Base-by-base conservation (phyloP, 352 stramenopile species). In the Pythium sukuiense region DNA sequence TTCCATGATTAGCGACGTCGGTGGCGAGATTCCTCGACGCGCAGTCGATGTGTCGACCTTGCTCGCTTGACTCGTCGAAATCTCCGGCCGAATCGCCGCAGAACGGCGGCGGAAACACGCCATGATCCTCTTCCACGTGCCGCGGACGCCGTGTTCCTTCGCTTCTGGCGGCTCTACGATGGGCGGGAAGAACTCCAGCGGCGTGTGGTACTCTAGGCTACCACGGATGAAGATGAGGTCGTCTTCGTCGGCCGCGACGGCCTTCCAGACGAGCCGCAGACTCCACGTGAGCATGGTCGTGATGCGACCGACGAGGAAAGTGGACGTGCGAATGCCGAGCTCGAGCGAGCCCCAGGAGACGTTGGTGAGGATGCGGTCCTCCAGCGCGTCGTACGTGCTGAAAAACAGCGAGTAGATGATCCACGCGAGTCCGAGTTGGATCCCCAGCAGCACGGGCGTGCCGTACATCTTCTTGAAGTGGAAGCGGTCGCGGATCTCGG, bases 361-460 rank as follows among this genome's bases (percentile, higher is more conserved):
- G 7, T 33, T 37, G 8, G 61, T 2, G 11, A 70, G 24, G 7
- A 35, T 54, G 50, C 59, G 65, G 55, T 72, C 65, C 16, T 64
- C 32, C 2, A 73, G 52, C 24, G 59, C 59, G 32, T 73, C 32
- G 55, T 68, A 61, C 20, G 45, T 48, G 37, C 66, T 65, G 43
- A 73, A 69, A 46, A 65, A 73, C 16, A 73, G 61, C 50, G 66
- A 65, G 56, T 73, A 73, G 14, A 61, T 41, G 35, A 73, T 61
- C 61, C 66, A 69, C n/a, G 50, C 16, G 11, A 69, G 29, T 8
- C 55, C 54, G 1, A 73, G 32, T 37, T 67, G 55, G 59, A 72
- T 72, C 29, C 29, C 39, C 5, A 67, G 18, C 1, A 71, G 55
- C 39, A 73, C 66, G 6, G 66, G 66, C 45, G 61, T 65, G 11